Conservation (phyloP, 2,329 filamentous ascomycete genomes). For the Ceratocystis cubensis region DNA sequence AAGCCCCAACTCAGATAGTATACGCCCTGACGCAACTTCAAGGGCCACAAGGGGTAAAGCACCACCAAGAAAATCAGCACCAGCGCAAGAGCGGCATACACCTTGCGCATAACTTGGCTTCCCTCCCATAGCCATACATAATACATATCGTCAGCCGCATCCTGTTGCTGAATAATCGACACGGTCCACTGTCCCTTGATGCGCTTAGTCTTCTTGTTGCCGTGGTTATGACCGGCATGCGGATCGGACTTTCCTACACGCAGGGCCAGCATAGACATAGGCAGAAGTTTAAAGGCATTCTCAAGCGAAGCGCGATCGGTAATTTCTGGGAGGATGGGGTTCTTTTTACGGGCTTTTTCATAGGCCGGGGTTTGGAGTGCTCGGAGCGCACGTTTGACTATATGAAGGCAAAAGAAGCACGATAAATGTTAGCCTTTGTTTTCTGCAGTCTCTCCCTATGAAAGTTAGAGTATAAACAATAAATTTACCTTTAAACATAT, state of each 20-base stretch:
- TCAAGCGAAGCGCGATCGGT: conserved; percentile 80
- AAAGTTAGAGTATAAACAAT: not conserved
- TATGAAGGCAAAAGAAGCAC: conserved; percentile 17
- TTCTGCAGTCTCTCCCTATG: not conserved
- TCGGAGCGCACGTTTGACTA: conserved; percentile 91
- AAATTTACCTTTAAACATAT: conserved; percentile 80
- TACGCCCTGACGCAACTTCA: conserved; percentile 79
- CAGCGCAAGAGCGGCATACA: conserved; percentile 76
- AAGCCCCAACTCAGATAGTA: conserved; percentile 96
- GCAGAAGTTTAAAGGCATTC: conserved; percentile 88
- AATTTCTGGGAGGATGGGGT: conserved; percentile 75
- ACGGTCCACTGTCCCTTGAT: conserved; percentile 96
- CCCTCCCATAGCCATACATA: conserved; percentile 97
- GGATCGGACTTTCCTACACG: conserved; percentile 67
- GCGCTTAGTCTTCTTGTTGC: conserved; percentile 67
- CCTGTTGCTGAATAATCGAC: conserved; percentile 89
- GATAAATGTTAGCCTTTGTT: conserved; percentile 4
- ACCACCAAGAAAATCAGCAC: conserved; percentile 76
- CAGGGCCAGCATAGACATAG: conserved; percentile 84
- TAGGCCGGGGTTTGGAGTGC: conserved; percentile 82
- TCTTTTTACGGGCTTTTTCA: conserved; percentile 78
- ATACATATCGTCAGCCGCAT: conserved; percentile 74
- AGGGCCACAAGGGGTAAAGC: conserved; percentile 91
- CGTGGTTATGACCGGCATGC: conserved; percentile 53
- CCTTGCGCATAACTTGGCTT: conserved; percentile 81